Evolutionary conservation across 257 asterid species (phyloP).

Genomic region (Solanum piurae): DNA sequence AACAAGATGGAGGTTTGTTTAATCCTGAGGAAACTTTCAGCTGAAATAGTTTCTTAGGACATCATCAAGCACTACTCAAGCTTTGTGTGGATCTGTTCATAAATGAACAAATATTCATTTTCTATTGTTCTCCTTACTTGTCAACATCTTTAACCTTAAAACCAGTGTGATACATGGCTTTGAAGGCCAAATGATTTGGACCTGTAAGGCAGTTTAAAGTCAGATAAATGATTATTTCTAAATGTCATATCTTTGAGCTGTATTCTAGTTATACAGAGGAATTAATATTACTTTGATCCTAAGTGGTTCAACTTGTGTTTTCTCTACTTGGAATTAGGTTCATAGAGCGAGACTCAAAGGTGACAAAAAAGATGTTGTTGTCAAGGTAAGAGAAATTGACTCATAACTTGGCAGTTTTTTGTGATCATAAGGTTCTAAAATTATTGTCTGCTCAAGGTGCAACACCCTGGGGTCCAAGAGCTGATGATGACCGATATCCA

Average conservation of each 20-base stretch:
- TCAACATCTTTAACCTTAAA: not conserved
- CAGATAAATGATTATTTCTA: not conserved
- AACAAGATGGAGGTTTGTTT: not conserved
- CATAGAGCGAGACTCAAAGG: conserved; percentile 83
- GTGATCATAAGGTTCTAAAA: not conserved
- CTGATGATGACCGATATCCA: conserved; percentile 97
- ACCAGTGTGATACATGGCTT: not conserved
- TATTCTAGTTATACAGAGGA: not conserved
- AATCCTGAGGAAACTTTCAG: not conserved
- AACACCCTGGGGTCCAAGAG: conserved; percentile 89
- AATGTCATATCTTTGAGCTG: not conserved
- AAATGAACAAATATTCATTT: not conserved
- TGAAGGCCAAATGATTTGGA: not conserved
- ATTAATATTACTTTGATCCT: not conserved
- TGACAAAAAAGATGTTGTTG: conserved; percentile 71
- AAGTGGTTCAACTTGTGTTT: not conserved
- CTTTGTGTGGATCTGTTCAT: not conserved
- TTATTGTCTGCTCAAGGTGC: conserved; percentile 39
- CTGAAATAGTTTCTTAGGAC: not conserved
- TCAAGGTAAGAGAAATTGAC: conserved; percentile 50
- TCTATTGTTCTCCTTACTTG: not conserved
- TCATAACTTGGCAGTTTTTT: not conserved
- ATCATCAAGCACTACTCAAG: not conserved
- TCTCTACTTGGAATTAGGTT: conserved; percentile 33
- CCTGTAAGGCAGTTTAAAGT: not conserved